Base-by-base conservation (phyloP, 2,329 filamentous ascomycete species). In the Aspergillus floridensis region DNA sequence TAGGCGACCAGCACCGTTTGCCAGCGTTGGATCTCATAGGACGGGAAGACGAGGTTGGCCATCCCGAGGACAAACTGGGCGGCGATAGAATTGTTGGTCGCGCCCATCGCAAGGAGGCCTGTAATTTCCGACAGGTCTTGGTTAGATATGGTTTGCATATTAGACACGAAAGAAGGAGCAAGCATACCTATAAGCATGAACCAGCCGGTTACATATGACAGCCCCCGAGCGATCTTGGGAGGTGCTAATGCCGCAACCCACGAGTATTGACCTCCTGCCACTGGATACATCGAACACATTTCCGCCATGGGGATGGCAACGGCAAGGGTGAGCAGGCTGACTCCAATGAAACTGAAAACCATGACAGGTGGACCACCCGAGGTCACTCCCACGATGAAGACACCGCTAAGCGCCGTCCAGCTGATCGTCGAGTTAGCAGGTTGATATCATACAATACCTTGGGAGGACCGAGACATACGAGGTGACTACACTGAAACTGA, bases 281-380 rank as follows among this genome's bases (percentile, higher is more conserved):
- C 77, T 0, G 83, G 83, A 63, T 82, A 85, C 62, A 80, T 81
- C 29, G 79, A 80, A 60, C 82, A 85, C 76, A 82, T 85, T 66
- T 86, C 84, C 21, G 84, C 84, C 79, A 86, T 84, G 1, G 81
- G 81, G 59, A 84, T 82, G 11, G 82, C 83, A 5, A 86, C 83
- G 7, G 80, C 76, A 12, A 86, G 70, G 1, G 81, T 80, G 21
- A 81, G 73, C 10, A 80, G 52, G 60, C 81, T 82, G 24, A 85
- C 80, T 4, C 77, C 82, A 22, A 86, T 69, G 79, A 82, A 86
- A 47, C 80, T 80, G 73, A 81, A 86, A 6, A 86, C 77, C 81
- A 86, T 86, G 47, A 86, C 82, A 0, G 84, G 82, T 3, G 84
- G 82, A 1, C 84, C 83, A 14, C 83, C 83, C 38, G 81, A 79